Percentiles rank a stretch among this genome's conserved stretches.
phyloP scores from a whole-genome alignment of 2,329 filamentous ascomycete species.

The Aureobasidium sp. region DNA sequence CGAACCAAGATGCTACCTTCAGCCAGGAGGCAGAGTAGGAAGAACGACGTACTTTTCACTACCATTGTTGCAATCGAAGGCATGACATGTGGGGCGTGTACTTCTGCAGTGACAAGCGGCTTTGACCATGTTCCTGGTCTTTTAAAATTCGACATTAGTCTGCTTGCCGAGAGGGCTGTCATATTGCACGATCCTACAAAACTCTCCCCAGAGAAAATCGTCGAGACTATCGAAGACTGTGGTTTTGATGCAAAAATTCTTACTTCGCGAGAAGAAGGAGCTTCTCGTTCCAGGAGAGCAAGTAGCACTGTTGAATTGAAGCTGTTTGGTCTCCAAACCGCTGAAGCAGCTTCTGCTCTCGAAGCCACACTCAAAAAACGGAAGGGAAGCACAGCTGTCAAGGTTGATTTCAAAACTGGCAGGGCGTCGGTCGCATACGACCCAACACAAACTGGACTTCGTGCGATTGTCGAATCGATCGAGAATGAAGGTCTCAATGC shows the following conservation, averaged over 20 bases:
- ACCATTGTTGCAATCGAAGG: slow-evolving; percentile 88
- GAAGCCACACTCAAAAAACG: slow-evolving; percentile 60
- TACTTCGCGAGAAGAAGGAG: slow-evolving; percentile 59
- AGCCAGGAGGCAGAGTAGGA: slow-evolving; percentile 31
- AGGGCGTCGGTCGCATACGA: slow-evolving; percentile 69
- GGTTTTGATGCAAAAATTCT: slow-evolving; percentile 84
- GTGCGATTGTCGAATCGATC: slow-evolving; percentile 72
- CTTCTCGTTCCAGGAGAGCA: slow-evolving; percentile 24
- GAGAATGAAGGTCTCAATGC: slow-evolving; percentile 84
- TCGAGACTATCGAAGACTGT: slow-evolving; percentile 77
- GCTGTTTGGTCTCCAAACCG: slow-evolving; percentile 71
- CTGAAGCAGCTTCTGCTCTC: slow-evolving; percentile 62
- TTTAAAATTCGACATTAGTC: slow-evolving; percentile 85
- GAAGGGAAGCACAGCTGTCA: slow-evolving; percentile 67
- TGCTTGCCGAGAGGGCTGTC: slow-evolving; percentile 86
- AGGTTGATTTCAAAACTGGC: slow-evolving; percentile 65
- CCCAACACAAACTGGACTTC: slow-evolving; percentile 65
- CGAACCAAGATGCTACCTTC: slow-evolving; percentile 26
- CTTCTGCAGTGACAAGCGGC: slow-evolving; percentile 78
- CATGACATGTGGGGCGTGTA: slow-evolving; percentile 97
- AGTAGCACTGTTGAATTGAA: slow-evolving; percentile 68
- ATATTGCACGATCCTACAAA: slow-evolving; percentile 72
- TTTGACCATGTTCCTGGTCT: slow-evolving; percentile 73
- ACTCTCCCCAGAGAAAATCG: slow-evolving; percentile 66
- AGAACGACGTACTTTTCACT: slow-evolving; percentile 45